phyloP scores from a whole-genome alignment of 306 rosid species.

The Clitoria ternatea region DNA sequence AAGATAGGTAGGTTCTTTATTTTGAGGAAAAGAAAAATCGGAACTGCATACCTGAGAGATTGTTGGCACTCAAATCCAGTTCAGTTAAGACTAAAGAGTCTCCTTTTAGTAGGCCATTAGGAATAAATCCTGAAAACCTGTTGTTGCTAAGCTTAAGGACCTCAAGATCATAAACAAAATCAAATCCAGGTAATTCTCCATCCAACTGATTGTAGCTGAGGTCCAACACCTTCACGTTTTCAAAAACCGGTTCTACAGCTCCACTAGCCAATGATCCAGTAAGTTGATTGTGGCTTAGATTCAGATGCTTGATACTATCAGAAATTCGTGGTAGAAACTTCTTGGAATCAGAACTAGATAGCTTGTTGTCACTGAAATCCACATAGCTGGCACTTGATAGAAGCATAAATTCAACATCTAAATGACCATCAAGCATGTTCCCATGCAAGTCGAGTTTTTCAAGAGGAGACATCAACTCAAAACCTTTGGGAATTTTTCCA shows the following conservation, averaged over 20 bases:
- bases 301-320: constrained; percentile 68
- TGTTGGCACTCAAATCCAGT: constrained; percentile 94
- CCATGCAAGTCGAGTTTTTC: constrained; percentile 78
- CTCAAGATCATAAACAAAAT: constrained; percentile 84
- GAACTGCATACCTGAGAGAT: constrained; percentile 76
- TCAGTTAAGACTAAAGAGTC: constrained; percentile 80
- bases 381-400: constrained; percentile 58
- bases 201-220: constrained; percentile 84
- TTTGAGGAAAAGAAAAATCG: neutral
- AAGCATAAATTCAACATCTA: constrained; percentile 58
- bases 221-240: constrained; percentile 84
- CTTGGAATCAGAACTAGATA: constrained; percentile 51
- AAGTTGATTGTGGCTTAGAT: constrained; percentile 81
- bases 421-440: constrained; percentile 74
- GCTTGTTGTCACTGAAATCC: constrained; percentile 80
- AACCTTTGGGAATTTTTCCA: constrained; percentile 68
- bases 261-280: constrained; percentile 72
- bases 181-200: constrained; percentile 92
- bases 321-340: constrained; percentile 63
- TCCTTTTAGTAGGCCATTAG: constrained; percentile 74
- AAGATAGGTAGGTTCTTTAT: neutral
- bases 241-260: constrained; percentile 59
- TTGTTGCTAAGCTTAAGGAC: constrained; percentile 92
- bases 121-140: constrained; percentile 76
- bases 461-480: constrained; percentile 61